These are phyloP conservation scores for Cryphonectria radicalis DNA, from an alignment of 2,329 filamentous ascomycete species.

Conservation along the genomic window DNA sequence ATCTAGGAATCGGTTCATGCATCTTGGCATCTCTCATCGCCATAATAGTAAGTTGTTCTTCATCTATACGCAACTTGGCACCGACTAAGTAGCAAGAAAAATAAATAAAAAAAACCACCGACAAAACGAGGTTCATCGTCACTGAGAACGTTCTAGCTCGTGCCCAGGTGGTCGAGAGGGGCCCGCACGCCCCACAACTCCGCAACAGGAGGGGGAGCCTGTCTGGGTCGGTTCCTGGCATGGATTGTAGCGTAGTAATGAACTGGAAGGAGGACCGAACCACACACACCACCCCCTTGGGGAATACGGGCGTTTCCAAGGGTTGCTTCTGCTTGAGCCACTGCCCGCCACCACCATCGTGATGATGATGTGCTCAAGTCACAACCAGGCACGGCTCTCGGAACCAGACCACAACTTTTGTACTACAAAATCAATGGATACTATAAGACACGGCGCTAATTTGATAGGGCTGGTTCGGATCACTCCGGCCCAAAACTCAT, in stretches of 20 bases:
- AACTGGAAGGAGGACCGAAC: not conserved
- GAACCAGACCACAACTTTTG: not conserved
- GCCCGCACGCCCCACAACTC: not conserved
- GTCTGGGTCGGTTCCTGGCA: not conserved
- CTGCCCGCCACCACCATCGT: too few relatives aligned
- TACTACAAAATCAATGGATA: not conserved
- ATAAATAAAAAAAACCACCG: not conserved
- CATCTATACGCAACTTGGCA: not conserved
- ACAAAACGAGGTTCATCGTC: not conserved
- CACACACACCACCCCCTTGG: not conserved
- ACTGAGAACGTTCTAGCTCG: not conserved
- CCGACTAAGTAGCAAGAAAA: not conserved
- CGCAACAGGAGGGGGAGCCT: not conserved
- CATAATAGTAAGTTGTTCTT: not conserved
- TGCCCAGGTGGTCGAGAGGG: not conserved
- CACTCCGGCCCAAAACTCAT: not conserved
- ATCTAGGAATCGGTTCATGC: not conserved
- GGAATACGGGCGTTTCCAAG: not conserved
- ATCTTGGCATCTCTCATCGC: not conserved
- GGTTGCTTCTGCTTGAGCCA: not conserved
- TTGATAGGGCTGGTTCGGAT: not conserved
- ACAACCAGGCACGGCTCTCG: not conserved
- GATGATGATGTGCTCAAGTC: not conserved
- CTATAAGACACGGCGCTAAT: not conserved
- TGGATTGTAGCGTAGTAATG: not conserved